These are phyloP conservation scores for Ceriops tagal DNA, from an alignment of 345 rosid species.

Conservation along the genomic window DNA sequence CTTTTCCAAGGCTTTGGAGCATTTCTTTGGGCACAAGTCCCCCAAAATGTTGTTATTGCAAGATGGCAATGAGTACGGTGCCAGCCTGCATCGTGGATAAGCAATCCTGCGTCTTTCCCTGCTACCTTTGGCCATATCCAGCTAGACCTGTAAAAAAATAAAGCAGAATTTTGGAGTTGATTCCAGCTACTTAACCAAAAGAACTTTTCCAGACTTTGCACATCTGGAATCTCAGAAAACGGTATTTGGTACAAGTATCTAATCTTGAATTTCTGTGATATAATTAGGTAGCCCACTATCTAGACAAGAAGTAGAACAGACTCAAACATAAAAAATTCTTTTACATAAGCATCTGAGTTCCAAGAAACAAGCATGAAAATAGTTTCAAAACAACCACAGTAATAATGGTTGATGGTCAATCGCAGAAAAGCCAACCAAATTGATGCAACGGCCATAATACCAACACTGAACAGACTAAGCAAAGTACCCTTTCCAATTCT, in stretches of 20 bases:
- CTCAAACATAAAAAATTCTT: neutral
- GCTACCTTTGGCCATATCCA: constrained; percentile 65
- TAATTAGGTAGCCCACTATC: neutral
- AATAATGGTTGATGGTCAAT: too few relatives aligned
- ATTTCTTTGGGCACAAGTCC: constrained; percentile 39
- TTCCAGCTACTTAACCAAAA: neutral
- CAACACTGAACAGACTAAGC: too few relatives aligned
- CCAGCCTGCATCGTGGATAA: constrained; percentile 43
- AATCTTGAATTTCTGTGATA: neutral
- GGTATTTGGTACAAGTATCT: neutral
- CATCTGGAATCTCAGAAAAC: neutral
- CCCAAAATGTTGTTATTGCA: constrained; percentile 30
- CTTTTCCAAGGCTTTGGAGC: constrained; percentile 51
- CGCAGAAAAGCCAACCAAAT: too few relatives aligned
- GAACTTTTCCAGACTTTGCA: neutral
- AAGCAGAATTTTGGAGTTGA: neutral
- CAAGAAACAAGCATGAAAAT: neutral
- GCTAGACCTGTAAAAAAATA: constrained; percentile 5
- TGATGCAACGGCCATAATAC: too few relatives aligned
- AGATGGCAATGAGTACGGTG: constrained; percentile 49
- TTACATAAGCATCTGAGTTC: neutral
- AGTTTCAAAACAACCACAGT: neutral
- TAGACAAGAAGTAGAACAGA: neutral
- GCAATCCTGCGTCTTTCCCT: constrained; percentile 51
- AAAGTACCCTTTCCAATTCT: too few relatives aligned